Percentiles rank a stretch among this genome's conserved stretches.
phyloP scores from a whole-genome alignment of 2,329 filamentous ascomycete species.

The Diaporthe citrichinensis region DNA sequence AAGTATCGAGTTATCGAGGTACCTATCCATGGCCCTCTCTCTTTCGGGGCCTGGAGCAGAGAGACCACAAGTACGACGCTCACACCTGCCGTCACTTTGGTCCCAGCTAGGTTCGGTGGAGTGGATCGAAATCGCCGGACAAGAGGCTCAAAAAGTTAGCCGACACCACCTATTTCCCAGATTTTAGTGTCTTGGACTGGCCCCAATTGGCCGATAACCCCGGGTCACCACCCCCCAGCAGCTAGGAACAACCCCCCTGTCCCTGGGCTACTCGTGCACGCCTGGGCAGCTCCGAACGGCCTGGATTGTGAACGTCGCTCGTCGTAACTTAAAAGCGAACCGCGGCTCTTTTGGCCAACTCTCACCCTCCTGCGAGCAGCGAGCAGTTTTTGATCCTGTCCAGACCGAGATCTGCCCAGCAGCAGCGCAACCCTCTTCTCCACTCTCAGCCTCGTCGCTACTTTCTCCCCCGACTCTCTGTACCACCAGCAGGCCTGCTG shows the following conservation, averaged over 20 bases:
- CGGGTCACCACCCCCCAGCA: conserved; percentile 1
- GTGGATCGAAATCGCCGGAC: conserved; percentile 26
- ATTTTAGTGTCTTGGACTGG: conserved; percentile 8
- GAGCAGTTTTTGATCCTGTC: conserved; percentile 5
- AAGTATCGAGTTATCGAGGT: background rate
- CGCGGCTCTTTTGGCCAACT: conserved; percentile 34
- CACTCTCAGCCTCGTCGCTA: conserved; percentile 29
- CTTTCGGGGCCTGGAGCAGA: background rate
- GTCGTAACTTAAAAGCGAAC: conserved; percentile 34
- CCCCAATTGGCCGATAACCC: conserved; percentile 22
- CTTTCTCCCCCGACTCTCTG: background rate
- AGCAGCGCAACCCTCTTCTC: conserved; percentile 26
- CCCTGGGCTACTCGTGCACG: conserved; percentile 15
- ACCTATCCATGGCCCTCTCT: background rate
- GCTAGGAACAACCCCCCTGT: conserved; percentile 1
- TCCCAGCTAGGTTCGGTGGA: conserved; percentile 17
- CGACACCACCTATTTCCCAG: conserved; percentile 18
- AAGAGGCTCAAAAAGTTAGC: conserved; percentile 31
- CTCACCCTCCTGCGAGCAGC: background rate
- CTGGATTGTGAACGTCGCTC: conserved; percentile 25
- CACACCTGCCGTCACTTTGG: conserved; percentile 16
- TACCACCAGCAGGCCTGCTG: conserved; percentile 24
- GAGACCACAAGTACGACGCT: background rate
- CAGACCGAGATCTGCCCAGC: conserved; percentile 15
- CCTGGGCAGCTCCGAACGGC: conserved; percentile 26